These are phyloP conservation scores for Exophiala phaeomuriformis DNA, from an alignment of 2,329 filamentous ascomycete genomes.

Conservation along the genomic window DNA sequence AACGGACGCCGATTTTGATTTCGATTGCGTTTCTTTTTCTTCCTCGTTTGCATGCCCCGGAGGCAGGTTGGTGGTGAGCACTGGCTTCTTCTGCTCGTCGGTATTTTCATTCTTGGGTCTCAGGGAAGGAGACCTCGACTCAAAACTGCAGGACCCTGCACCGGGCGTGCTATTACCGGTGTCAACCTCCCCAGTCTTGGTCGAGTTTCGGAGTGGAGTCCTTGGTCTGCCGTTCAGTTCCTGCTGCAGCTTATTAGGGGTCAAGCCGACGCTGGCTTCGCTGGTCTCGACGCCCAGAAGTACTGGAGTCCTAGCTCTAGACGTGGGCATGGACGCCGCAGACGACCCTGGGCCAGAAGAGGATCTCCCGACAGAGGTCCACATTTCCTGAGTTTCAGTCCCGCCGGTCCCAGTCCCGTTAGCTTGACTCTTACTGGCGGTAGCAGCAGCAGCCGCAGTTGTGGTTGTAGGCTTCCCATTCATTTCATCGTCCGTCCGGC, in stretches of 20 bases:
- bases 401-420: slow-evolving; percentile 17
- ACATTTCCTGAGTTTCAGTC: slow-evolving; percentile 10
- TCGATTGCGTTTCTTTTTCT: too few relatives aligned
- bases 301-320: slow-evolving; percentile 44
- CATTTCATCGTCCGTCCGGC: slow-evolving; percentile 84
- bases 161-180: neutral
- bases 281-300: slow-evolving; percentile 54
- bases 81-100: too few relatives aligned
- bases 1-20: too few relatives aligned
- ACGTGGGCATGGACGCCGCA: slow-evolving; percentile 19
- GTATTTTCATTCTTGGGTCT: too few relatives aligned
- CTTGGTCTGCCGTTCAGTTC: slow-evolving; percentile 1
- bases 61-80: too few relatives aligned
- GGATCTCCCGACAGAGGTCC: slow-evolving; percentile 18
- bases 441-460: neutral
- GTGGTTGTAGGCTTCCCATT: slow-evolving; percentile 44
- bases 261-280: slow-evolving; percentile 47
- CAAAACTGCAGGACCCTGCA: too few relatives aligned
- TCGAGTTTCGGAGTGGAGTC: neutral
- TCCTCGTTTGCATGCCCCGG: too few relatives aligned
- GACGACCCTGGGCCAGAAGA: neutral
- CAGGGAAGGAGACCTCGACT: too few relatives aligned
- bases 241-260: slow-evolving; percentile 27
- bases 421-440: slow-evolving; percentile 1
- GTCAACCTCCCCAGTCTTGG: neutral